Evolutionary conservation across 106 monocot species (phyloP), one percentile per base, ranked within the genome.

Genomic region (Posidonia australis): DNA sequence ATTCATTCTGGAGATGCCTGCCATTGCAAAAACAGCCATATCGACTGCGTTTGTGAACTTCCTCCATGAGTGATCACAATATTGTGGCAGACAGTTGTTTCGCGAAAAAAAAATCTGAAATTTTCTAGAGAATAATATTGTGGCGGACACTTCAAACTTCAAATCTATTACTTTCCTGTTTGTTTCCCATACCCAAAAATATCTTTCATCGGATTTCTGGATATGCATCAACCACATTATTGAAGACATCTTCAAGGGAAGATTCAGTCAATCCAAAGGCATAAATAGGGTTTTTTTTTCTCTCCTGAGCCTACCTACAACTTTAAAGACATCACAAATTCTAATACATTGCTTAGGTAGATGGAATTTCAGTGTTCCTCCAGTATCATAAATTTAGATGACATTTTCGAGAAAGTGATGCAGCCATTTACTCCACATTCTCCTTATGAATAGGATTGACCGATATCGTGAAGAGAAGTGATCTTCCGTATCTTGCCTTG

Each of bases 401-500:
- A 74, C 74, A 5, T 22, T 51, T 21, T n/a, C 77, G 68, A 27
- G 74, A 75, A 63, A 80, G 58, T 3, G n/a, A 18, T 0, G 13
- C 23, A 6, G 69, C 77, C 45, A 77, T 20, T 45, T n/a, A 68
- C 46, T 77, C 80, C 5, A 79, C 77, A n/a, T 77, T 64, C 43
- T 65, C 56, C 44, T 77, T 67, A 32, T 70, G 27, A 23, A 70
- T 42, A 1, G 77, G 29, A 32, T 68, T 41, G 21, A 76, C 62
- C n/a, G 76, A 79, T 42, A 86, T 71, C 3, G 79, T 80, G n/a
- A 86, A 59, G 12, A 80, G 62, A 55, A 62, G 73, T 9, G 51
- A 82, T 46, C 74, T 72, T 64, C 82, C 80, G 72, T 69, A 87
- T 75, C 77, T 74, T 0, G 74, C 73, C 55, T 70, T 83, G 5